Evolutionary conservation across 2,329 filamentous ascomycete species (phyloP).

Genomic region (Zymoseptoria tritici): DNA sequence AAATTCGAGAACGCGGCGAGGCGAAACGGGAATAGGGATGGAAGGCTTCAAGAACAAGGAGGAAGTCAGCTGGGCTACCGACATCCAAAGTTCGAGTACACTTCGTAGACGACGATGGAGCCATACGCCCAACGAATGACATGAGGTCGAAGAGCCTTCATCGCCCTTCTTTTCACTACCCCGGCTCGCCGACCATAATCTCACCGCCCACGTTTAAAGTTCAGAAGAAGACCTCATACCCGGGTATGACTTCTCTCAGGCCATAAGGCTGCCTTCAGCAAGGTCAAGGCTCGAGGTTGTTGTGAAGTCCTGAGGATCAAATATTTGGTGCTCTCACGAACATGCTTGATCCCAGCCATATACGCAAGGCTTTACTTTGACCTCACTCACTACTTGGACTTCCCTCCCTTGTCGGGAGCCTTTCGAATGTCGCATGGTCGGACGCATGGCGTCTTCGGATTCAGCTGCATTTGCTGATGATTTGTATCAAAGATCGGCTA

Average conservation of each 20-base stretch:
- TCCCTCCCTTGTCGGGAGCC: no score
- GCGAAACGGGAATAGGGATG: conserved; percentile 31
- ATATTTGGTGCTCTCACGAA: background rate
- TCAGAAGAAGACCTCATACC: no score
- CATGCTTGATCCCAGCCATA: background rate
- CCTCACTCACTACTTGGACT: background rate
- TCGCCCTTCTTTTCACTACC: no score
- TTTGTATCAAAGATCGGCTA: background rate
- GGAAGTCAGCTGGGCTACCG: conserved; percentile 31
- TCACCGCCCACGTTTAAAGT: no score
- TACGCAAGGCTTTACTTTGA: background rate
- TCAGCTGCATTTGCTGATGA: no score
- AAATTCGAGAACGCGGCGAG: conserved; percentile 37
- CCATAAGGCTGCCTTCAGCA: background rate
- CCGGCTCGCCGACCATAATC: no score
- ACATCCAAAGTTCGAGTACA: conserved; percentile 35
- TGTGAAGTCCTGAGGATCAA: background rate
- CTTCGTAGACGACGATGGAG: background rate
- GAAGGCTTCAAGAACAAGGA: background rate
- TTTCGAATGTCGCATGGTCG: background rate
- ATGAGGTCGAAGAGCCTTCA: no score
- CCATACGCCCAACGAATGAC: no score
- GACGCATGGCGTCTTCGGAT: background rate
- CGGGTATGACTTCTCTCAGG: no score
- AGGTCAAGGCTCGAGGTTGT: background rate